These are phyloP conservation scores for Nasturtium officinale DNA, from an alignment of 345 rosid genomes.

Conservation along the genomic window DNA sequence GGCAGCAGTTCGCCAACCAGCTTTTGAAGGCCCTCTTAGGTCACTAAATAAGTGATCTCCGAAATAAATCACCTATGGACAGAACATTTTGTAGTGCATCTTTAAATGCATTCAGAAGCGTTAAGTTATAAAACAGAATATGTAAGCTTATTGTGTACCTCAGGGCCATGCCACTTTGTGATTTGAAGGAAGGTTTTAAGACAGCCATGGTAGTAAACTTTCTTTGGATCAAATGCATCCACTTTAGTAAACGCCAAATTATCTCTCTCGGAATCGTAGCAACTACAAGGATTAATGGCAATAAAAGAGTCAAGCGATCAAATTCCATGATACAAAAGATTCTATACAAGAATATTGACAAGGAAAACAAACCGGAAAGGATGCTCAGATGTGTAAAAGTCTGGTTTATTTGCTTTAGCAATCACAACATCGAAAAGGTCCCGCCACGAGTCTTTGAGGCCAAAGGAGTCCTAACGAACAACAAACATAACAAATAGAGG, in stretches of 20 bases:
- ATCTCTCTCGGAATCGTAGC: slow-evolving; percentile 88
- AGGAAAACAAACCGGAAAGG: slow-evolving; percentile 76
- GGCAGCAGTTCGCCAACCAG: slow-evolving; percentile 99
- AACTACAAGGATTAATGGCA: slow-evolving; percentile 48
- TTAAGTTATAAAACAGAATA: neutral
- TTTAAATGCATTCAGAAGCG: neutral
- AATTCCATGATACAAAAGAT: neutral
- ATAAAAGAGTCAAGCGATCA: neutral
- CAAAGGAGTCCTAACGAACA: slow-evolving; percentile 66
- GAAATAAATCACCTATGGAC: slow-evolving; percentile 82
- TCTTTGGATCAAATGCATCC: slow-evolving; percentile 71
- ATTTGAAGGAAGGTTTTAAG: slow-evolving; percentile 87
- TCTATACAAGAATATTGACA: neutral
- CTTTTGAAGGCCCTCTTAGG: slow-evolving; percentile 90
- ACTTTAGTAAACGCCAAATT: slow-evolving; percentile 83
- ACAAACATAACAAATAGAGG: neutral
- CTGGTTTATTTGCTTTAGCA: slow-evolving; percentile 96
- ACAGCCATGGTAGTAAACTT: slow-evolving; percentile 88
- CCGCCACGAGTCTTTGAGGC: slow-evolving; percentile 73
- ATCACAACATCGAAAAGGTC: slow-evolving; percentile 96
- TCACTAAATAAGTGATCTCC: slow-evolving; percentile 99
- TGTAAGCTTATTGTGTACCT: slow-evolving; percentile 54
- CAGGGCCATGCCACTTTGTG: slow-evolving; percentile 96
- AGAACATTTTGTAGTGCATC: slow-evolving; percentile 2
- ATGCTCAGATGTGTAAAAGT: slow-evolving; percentile 87